These are phyloP conservation scores for Pleomassaria siparia DNA, from an alignment of 2,329 filamentous ascomycete genomes.

Conservation along the genomic window DNA sequence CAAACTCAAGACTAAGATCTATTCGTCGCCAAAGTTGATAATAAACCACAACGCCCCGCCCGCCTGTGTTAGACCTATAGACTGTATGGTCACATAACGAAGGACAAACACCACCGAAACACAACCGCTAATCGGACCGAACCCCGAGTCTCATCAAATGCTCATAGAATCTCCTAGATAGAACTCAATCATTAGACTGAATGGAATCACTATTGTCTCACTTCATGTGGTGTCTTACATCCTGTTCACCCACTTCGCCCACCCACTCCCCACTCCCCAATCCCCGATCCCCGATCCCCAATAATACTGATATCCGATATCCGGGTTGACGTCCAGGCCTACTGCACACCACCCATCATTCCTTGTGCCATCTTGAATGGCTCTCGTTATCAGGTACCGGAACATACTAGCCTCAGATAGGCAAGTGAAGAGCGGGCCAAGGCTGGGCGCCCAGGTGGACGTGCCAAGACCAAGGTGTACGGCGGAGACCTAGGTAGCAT, in stretches of 20 bases:
- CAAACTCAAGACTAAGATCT: no score
- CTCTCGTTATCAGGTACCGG: neutral
- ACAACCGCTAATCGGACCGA: no score
- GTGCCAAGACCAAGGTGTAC: constrained; percentile 2
- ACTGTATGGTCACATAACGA: no score
- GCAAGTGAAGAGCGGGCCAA: constrained; percentile 2
- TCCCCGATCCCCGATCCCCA: neutral
- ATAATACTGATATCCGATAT: constrained; percentile 3
- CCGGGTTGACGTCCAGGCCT: neutral
- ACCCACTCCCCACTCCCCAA: neutral
- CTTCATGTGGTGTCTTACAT: neutral
- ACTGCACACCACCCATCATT: neutral
- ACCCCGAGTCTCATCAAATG: no score
- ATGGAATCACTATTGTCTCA: neutral
- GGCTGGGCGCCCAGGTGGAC: neutral
- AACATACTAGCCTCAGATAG: neutral
- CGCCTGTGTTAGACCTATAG: no score
- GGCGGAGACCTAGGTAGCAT: neutral
- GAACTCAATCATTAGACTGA: neutral
- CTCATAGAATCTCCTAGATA: no score
- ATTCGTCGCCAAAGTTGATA: no score
- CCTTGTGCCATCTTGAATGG: constrained; percentile 3
- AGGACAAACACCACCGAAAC: no score
- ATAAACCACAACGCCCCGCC: no score
- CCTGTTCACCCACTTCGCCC: neutral